Evolutionary conservation across 108 stramenopile genomes (phyloP).

Genomic region (Cyclotella cryptica): DNA sequence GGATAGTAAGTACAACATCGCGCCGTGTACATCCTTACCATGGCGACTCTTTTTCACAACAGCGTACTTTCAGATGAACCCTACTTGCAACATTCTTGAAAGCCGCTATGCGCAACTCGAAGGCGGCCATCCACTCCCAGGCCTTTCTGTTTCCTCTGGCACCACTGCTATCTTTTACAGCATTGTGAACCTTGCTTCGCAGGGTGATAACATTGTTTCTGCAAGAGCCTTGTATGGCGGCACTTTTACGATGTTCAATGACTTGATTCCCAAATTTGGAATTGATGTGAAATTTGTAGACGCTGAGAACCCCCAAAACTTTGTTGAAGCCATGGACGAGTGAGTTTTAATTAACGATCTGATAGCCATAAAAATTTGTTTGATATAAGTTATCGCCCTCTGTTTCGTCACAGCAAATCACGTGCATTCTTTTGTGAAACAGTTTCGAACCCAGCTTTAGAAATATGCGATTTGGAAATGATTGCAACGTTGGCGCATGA

Average conservation of each 20-base stretch:
- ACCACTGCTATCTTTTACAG: slow-evolving; percentile 75
- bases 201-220: slow-evolving; percentile 90
- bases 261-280: slow-evolving; percentile 75
- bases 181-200: slow-evolving; percentile 73
- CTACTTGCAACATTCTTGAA: slow-evolving; percentile 83
- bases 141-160: slow-evolving; percentile 20
- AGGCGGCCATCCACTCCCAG: slow-evolving; percentile 56
- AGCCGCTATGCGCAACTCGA: slow-evolving; percentile 73
- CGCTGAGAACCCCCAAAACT: slow-evolving; percentile 59
- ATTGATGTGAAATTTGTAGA: slow-evolving; percentile 83
- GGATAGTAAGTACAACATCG: slow-evolving; percentile 20
- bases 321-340: slow-evolving; percentile 69
- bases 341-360: background rate
- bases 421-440: slow-evolving; percentile 84
- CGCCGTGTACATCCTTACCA: background rate
- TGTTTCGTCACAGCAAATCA: slow-evolving; percentile 58
- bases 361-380: background rate
- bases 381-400: too few relatives aligned
- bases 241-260: slow-evolving; percentile 84
- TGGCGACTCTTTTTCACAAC: background rate
- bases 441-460: slow-evolving; percentile 73
- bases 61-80: slow-evolving; percentile 52
- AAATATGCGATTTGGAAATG: slow-evolving; percentile 72
- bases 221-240: slow-evolving; percentile 73
- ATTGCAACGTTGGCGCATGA: slow-evolving; percentile 67